phyloP scores from a whole-genome alignment of 75 land plant species.

The Pinus taeda region DNA sequence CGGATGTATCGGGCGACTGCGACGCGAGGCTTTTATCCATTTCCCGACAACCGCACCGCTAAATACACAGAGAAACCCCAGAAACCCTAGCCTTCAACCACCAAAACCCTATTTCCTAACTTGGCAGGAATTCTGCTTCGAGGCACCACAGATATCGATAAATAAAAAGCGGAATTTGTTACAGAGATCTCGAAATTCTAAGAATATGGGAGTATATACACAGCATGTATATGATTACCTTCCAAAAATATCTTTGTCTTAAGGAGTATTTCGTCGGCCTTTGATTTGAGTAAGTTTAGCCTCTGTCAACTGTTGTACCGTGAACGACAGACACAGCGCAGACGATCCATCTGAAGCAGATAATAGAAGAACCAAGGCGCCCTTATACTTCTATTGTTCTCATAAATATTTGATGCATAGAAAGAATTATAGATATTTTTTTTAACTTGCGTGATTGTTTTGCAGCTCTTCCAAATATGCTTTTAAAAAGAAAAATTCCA shows the following conservation, averaged over 20 bases:
- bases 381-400: too few relatives aligned
- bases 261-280: not conserved
- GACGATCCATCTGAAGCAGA: too few relatives aligned
- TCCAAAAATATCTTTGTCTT: not conserved
- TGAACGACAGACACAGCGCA: too few relatives aligned
- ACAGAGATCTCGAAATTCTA: not conserved
- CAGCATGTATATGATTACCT: not conserved
- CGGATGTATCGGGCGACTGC: slow-evolving; percentile 25
- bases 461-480: too few relatives aligned
- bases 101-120: not conserved
- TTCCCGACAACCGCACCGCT: not conserved
- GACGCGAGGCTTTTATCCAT: slow-evolving; percentile 29
- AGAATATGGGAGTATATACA: not conserved
- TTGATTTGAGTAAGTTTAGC: not conserved
- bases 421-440: too few relatives aligned
- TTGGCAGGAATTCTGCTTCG: not conserved
- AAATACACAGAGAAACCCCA: not conserved
- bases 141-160: not conserved
- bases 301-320: not conserved
- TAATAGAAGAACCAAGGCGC: too few relatives aligned
- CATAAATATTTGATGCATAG: too few relatives aligned
- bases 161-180: not conserved
- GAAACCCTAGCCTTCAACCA: not conserved
- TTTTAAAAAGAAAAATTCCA: too few relatives aligned
- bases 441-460: too few relatives aligned